Conservation (phyloP, 202 grass and related monocot genomes). For the Carex arenaria region DNA sequence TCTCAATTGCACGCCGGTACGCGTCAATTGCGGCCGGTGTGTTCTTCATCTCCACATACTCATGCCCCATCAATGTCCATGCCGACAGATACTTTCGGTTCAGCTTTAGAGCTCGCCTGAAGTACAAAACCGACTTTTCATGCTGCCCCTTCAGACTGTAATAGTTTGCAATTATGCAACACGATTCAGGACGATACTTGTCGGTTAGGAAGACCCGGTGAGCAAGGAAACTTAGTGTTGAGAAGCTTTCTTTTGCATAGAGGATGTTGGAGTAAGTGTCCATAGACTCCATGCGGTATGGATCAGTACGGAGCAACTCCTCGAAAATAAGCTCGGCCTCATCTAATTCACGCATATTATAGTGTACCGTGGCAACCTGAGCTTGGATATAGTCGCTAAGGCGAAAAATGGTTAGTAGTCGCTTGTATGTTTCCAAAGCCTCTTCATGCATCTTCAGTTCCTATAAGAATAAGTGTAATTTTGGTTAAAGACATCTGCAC, state of each 20-base stretch:
- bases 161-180: slow-evolving; percentile 96
- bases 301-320: slow-evolving; percentile 88
- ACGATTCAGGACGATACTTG: slow-evolving; percentile 91
- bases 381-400: slow-evolving; percentile 89
- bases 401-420: slow-evolving; percentile 56
- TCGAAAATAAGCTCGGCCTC: slow-evolving; percentile 96
- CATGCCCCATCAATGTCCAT: slow-evolving; percentile 99
- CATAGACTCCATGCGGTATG: slow-evolving; percentile 95
- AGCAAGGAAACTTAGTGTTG: slow-evolving; percentile 85
- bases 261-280: slow-evolving; percentile 93
- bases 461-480: background rate
- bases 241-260: slow-evolving; percentile 93
- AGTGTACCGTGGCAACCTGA: slow-evolving; percentile 91
- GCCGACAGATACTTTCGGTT: slow-evolving; percentile 93
- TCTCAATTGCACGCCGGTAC: slow-evolving; percentile 92
- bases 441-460: slow-evolving; percentile 97
- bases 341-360: slow-evolving; percentile 87
- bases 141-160: slow-evolving; percentile 96
- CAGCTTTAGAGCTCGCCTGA: slow-evolving; percentile 87
- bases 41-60: slow-evolving; percentile 98
- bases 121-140: slow-evolving; percentile 97
- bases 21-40: slow-evolving; percentile 95
- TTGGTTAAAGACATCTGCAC: background rate
- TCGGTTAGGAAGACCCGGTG: slow-evolving; percentile 97
- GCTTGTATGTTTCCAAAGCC: slow-evolving; percentile 77